Base-by-base conservation (phyloP, 2,329 filamentous ascomycete species). In the Helotiales sp. region DNA sequence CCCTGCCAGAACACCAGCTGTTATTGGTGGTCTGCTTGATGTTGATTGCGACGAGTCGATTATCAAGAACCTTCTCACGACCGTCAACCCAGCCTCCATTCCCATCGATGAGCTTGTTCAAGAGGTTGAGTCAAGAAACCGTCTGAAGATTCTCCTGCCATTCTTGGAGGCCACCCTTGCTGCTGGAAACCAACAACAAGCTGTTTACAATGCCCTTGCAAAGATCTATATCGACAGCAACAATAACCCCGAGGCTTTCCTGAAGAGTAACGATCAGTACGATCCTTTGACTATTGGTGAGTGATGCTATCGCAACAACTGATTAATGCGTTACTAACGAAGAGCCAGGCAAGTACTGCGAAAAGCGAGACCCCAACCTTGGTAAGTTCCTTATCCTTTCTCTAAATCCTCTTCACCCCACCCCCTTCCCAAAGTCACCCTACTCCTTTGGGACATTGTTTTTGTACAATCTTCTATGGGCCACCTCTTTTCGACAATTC, bases 141-240 rank as follows among this genome's bases (percentile, higher is more conserved):
- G 95, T 29, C 83, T 99, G 60, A 99, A 99, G 86, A 82, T 99
- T 54, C 82, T 99, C 33, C 77, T 99, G 57, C 95, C 95, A 17
- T 99, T 99, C 87, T 84, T 99, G 5, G 96, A 99, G 79, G 86
- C 90, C 57, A 96, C 92, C 9, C 79, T 99, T 48, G 88, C 91
- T 50, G 85, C 87, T 52, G 95, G 95, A 44, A 97, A 96, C 77
- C 90, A 96, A 74, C 93, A 99, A 75, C 92, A 96, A 73, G 96
- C 93, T 44, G 90, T 99, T 17, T 98, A 90, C 82, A 98, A 99
- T 66, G 96, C 95, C 6, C 82, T 99, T 29, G 95, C 95, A 52
- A 99, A 99, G 84, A 99, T 99, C 67, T 99, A 99, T 77, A 99
- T 99, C 58, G 95, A 99, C 76, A 92, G 87, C 66, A 99, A 99